phyloP scores from a whole-genome alignment of 2,329 filamentous ascomycete species.

The Fusarium beomiforme region DNA sequence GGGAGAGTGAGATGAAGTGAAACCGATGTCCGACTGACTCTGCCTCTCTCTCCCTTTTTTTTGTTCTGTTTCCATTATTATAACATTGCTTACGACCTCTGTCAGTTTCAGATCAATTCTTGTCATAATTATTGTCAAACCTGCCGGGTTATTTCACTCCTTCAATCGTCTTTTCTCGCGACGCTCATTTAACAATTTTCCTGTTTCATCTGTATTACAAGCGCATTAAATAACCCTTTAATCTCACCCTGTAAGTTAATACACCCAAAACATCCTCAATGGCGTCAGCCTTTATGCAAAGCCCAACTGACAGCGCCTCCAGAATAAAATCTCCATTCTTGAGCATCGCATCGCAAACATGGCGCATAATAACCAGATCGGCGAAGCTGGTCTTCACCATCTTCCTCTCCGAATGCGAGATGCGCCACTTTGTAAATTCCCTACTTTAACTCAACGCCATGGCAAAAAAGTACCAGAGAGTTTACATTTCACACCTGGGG shows the following conservation, averaged over 20 bases:
- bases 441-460: constrained; percentile 7
- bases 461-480: constrained; percentile 46
- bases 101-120: not conserved
- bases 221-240: constrained; percentile 1
- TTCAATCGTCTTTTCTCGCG: constrained; percentile 6
- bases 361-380: constrained; percentile 27
- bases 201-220: not conserved
- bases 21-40: constrained; percentile 6
- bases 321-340: constrained; percentile 5
- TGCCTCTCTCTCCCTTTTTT: not conserved
- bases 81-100: constrained; percentile 5
- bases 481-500: constrained; percentile 42
- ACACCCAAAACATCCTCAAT: not conserved
- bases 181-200: not conserved
- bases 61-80: constrained; percentile 19
- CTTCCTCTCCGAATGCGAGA: constrained; percentile 40
- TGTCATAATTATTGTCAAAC: not conserved
- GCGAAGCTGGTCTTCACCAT: constrained; percentile 42
- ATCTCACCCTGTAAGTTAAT: constrained; percentile 11
- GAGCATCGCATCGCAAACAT: constrained; percentile 19
- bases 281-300: not conserved
- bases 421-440: constrained; percentile 28
- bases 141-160: constrained; percentile 10
- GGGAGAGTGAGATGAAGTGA: constrained; percentile 8
- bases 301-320: not conserved